These are phyloP conservation scores for Cladosporium sp. DNA, from an alignment of 2,329 filamentous ascomycete species.

Conservation along the genomic window DNA sequence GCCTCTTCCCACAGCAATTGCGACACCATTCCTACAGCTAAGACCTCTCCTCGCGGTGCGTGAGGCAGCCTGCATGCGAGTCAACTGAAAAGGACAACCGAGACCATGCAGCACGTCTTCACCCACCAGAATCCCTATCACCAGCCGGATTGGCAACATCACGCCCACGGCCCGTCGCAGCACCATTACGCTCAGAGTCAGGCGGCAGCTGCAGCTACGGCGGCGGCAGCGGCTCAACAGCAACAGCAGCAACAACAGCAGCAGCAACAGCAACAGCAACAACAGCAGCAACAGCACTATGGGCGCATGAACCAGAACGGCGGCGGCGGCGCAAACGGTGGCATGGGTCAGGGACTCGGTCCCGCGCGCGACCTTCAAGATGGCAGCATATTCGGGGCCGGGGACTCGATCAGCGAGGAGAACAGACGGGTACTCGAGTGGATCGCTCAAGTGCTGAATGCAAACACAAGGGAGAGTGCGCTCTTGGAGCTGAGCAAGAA, in stretches of 20 bases:
- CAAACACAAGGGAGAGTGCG: conserved; percentile 82
- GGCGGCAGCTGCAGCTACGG: conserved; percentile 53
- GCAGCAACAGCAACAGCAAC: conserved; percentile 40
- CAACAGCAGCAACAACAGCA: conserved; percentile 43
- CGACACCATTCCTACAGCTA: conserved; percentile 4
- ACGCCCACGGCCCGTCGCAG: conserved; percentile 44
- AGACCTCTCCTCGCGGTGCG: conserved; percentile 10
- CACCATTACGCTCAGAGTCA: conserved; percentile 42
- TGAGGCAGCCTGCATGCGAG: conserved; percentile 21
- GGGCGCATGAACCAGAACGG: conserved; percentile 53
- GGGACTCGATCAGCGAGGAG: conserved; percentile 62
- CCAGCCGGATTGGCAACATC: conserved; percentile 70
- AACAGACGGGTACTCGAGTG: conserved; percentile 90
- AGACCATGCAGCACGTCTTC: conserved; percentile 60
- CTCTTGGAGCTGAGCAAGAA: conserved; percentile 97
- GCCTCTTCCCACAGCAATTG: background rate
- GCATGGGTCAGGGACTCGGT: conserved; percentile 21
- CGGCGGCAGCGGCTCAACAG: conserved; percentile 43
- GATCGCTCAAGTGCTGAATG: conserved; percentile 88
- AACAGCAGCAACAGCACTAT: conserved; percentile 36
- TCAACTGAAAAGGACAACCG: conserved; percentile 16
- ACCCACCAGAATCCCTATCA: conserved; percentile 62
- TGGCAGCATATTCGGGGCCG: conserved; percentile 35
- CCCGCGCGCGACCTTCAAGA: conserved; percentile 25
- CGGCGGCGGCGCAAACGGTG: conserved; percentile 22